Evolutionary conservation across 2,329 filamentous ascomycete species (phyloP), one percentile per base, ranked within the genome.

Genomic region (Berkeleyomyces rouxiae): DNA sequence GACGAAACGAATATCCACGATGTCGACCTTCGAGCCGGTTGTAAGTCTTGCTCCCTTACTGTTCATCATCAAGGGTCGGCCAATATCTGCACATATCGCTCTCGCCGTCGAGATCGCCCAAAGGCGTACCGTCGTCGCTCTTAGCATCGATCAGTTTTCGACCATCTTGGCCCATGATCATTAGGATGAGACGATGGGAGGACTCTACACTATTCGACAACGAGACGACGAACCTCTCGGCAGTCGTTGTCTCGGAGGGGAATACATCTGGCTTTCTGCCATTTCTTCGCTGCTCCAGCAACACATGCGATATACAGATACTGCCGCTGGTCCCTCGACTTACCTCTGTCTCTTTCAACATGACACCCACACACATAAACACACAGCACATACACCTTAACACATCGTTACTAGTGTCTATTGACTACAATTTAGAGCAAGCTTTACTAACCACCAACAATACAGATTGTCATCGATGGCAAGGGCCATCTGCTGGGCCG

Each of bases 401-500:
- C 7, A 11, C 43, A 46, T 59, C 33, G n/a, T 39, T 46, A 31
- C 42, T 7, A 23, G 43, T 39, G 43, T 39, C 13, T 40, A 6
- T n/a, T 37, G 10, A 9, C 13, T 36, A 10, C 36, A 60, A 40
- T n/a, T 11, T n/a, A 37, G 23, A 55, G 51, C 39, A 37, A n/a
- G n/a, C 7, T 43, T 33, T 44, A 64, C 66, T 68, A 59, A 71
- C 76, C 72, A 69, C 69, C 55, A 7, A 4, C 23, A 23, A 31
- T 66, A 65, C 67, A 96, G 90, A 86, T 96, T 82, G 88, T 96
- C 82, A 95, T 99, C 77, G 93, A 99, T 86, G 93, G 91, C 89
- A 99, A 99, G 87, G 93, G 93, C 81, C 93, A 99, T 82, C 88
- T 99, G 78, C 90, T 99, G 79, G 93, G 93, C 83, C 92, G 93